Base-by-base conservation (phyloP, 352 stramenopile genomes). In the Globisporangium solare region DNA sequence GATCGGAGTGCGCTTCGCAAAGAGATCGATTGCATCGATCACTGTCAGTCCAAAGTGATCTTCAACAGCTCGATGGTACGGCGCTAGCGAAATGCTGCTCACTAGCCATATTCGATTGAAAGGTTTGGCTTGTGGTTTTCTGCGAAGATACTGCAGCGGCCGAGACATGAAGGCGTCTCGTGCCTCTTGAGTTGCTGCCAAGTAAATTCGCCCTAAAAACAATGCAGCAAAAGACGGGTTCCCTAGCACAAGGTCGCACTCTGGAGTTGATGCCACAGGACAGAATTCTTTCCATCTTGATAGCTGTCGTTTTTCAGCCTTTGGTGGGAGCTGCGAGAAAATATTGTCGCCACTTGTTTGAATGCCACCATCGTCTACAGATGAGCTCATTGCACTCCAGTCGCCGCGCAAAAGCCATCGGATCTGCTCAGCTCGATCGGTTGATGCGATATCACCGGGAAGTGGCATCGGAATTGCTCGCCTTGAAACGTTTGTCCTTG, bases 281-380 rank as follows among this genome's bases (percentile, higher is more conserved):
- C 81, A 92, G 60, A 84, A 92, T 42, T 88, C 69, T 10, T 64
- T 68, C 81, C 81, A 92, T 0, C 65, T 76, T 1, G 78, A 86
- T 2, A 91, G 54, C 22, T 35, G 22, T 0, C 70, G 62, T 31
- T 40, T 51, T 47, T 43, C 20, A 12, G 31, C 39, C 18, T 50
- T 42, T n/a, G 31, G 42, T n/a, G 45, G 58, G 13, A 60, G 22
- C 1, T 45, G 47, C 13, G 37, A 56, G 46, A 45, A 55, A 18
- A 42, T 5, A 17, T 17, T 37, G 3, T 51, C 21, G n/a, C 10
- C 47, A 22, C n/a, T 53, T 18, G 56, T 27, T 27, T 27, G 24
- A 27, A 27, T 27, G 24, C 24, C 5, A 27, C 24, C 24, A 27
- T 27, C 35, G 20, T 56, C 12, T 55, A 63, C 51, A 4, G 45